Conservation (phyloP, 345 rosid species). For the Citrus inodora region DNA sequence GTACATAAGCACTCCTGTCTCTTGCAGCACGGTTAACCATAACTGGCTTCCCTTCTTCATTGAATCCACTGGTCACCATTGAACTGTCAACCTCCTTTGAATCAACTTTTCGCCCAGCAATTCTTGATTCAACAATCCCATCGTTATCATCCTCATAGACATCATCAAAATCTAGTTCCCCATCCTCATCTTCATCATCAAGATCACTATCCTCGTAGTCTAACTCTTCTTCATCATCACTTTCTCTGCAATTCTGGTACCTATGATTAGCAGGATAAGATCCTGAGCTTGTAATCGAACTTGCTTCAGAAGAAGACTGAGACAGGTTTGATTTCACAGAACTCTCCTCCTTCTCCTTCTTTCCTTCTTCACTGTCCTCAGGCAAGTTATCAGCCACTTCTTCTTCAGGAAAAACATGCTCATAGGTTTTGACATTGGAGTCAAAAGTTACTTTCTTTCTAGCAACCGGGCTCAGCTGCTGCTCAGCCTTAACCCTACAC, state of each 20-base stretch:
- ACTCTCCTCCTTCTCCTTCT: conserved; percentile 15
- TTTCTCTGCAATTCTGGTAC: conserved; percentile 66
- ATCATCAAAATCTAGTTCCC: conserved; percentile 26
- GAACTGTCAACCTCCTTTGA: conserved; percentile 24
- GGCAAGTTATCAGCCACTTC: conserved; percentile 33
- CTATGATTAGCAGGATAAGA: conserved; percentile 63
- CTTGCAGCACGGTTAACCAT: conserved; percentile 32
- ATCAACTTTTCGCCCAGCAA: conserved; percentile 1
- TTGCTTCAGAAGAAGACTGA: conserved; percentile 46
- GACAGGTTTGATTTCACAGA: conserved; percentile 27
- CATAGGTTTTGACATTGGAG: conserved; percentile 60
- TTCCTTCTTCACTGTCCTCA: conserved; percentile 29
- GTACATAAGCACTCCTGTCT: conserved; percentile 48
- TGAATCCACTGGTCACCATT: conserved; percentile 1
- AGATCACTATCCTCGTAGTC: conserved; percentile 36
- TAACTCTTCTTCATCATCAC: conserved; percentile 56
- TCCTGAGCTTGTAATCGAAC: conserved; percentile 42
- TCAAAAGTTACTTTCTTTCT: conserved; percentile 81
- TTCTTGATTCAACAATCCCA: conserved; percentile 13
- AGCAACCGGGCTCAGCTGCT: conserved; percentile 33
- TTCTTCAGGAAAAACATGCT: conserved; percentile 45
- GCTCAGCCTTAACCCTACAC: conserved; percentile 46
- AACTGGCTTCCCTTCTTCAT: conserved; percentile 25
- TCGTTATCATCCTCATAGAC: conserved; percentile 27
- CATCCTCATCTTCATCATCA: conserved; percentile 27